Evolutionary conservation across 2,329 filamentous ascomycete species (phyloP), one percentile per base, ranked within the genome.

Genomic region (Periconia sp.): DNA sequence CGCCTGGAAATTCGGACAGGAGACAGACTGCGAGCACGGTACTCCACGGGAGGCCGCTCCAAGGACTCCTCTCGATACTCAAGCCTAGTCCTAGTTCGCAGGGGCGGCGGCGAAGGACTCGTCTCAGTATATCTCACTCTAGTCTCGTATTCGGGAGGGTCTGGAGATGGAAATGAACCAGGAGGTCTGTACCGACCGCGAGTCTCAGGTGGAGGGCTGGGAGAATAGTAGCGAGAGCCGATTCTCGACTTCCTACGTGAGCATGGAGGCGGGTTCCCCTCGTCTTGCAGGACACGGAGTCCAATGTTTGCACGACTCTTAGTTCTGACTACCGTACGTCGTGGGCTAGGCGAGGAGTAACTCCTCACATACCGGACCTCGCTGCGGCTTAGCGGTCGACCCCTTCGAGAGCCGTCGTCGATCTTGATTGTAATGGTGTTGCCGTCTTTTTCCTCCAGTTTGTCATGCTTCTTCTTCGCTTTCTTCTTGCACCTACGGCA

Each of bases 401-500:
- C 69, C 23, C 69, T 61, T 7, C 47, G 50, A 43, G 65, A 64
- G 30, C 47, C 47, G 23, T 56, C 44, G 17, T 58, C 60, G 14
- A 64, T 53, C 30, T 61, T 54, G 23, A 66, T 51, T 13, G 54
- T 55, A 30, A 64, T 47, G 27, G 59, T 42, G 27, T 63, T 56
- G 23, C 55, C 57, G 59, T 62, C 49, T 64, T 65, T 37, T n/a
- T 11, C 33, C 5, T 5, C 5, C 15, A 3, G 33, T 37, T 37
- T n/a, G 33, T 13, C 33, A 41, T 46, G 54, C 48, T 53, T 54
- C 45, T 50, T 52, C 47, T 53, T 55, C 18, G 53, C 41, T 41
- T 64, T 65, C 61, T 64, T 71, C 49, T 60, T 61, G 56, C 72
- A 75, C 23, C 64, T 61, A 23, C 69, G 61, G 37, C 72, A 75